A percentile compares a stretch with the other conserved stretches of the same genome.
Evolutionary conservation across 345 rosid species (phyloP).

Genomic region (Salix suchowensis): DNA sequence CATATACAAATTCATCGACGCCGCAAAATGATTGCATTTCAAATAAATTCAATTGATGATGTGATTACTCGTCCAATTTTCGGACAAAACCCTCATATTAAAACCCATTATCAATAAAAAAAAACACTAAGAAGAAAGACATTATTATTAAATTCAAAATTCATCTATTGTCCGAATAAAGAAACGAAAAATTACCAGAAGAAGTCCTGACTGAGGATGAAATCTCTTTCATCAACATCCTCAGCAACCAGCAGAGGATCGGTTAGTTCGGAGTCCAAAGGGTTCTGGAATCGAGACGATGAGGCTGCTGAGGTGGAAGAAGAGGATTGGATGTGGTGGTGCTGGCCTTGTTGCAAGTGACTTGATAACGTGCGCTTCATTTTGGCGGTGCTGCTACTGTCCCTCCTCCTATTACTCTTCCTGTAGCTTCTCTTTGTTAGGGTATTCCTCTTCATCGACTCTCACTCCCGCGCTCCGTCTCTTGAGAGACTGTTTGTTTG

Average conservation of each 20-base stretch:
- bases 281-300: conserved; percentile 35
- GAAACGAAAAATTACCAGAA: conserved; percentile 52
- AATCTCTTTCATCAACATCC: conserved; percentile 50
- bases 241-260: conserved; percentile 18
- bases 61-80: not conserved
- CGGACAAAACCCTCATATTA: too few relatives aligned
- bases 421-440: conserved; percentile 27
- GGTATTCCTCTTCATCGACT: conserved; percentile 39
- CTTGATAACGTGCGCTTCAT: conserved; percentile 51
- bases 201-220: conserved; percentile 91
- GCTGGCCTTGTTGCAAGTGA: conserved; percentile 37
- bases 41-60: not conserved
- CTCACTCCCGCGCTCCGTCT: not conserved
- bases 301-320: conserved; percentile 1
- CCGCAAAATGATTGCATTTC: not conserved
- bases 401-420: conserved; percentile 10
- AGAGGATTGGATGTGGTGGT: conserved; percentile 26
- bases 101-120: not conserved
- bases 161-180: not conserved
- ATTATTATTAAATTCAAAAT: not conserved
- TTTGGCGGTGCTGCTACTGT: conserved; percentile 4
- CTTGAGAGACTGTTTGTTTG: not conserved
- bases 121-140: not conserved
- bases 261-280: conserved; percentile 41
- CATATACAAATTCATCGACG: not conserved